Evolutionary conservation across 495 filamentous ascomycete genomes (phyloP), one percentile per base, ranked within the genome.

Genomic region (Aspergillus bertholletiae): DNA sequence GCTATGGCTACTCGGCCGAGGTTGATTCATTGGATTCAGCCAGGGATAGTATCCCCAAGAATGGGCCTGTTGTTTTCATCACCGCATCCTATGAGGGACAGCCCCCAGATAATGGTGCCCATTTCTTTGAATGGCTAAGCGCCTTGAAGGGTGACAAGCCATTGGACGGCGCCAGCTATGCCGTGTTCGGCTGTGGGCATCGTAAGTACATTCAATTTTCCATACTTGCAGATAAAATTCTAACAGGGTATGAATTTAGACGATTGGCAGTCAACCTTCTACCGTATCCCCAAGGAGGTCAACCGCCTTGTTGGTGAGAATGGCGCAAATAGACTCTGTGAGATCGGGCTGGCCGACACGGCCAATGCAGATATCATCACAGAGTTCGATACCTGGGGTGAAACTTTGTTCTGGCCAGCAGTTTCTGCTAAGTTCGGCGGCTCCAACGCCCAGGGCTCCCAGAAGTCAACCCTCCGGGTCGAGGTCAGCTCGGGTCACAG

Each of bases 181-280:
- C 53, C 28, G 53, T 60, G 2, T 60, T 60, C 22, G 58, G 58
- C 46, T 72, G 69, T 53, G 69, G 69, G 24, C 69, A 72, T 30
- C 71, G 69, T 72, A 59, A 66, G 69, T 43, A 6, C 34, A 37
- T 12, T 34, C 7, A 30, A 12, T 8, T 53, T 44, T 44, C 45
- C 28, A 20, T n/a, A 18, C 57, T 32, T 55, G 51, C 48, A 46
- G 22, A 5, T 15, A 7, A 18, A 15, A 5, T 15, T 37, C 24
- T 51, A 37, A 37, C 34, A 37, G 34, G 1, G 5, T 6, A 37
- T 15, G 34, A 37, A 15, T n/a, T 17, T 24, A 70, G 67, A 68
- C 47, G 71, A 92, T 58, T 92, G 89, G 89, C 71, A 73, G 0
- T 65, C 81, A 32, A 92, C 89, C 3, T 91, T 89, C 73, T 86